Percentiles rank a stretch among this genome's conserved stretches.
These are phyloP conservation scores for Fusarium sp. DNA, from an alignment of 2,329 filamentous ascomycete genomes.

Conservation along the genomic window DNA sequence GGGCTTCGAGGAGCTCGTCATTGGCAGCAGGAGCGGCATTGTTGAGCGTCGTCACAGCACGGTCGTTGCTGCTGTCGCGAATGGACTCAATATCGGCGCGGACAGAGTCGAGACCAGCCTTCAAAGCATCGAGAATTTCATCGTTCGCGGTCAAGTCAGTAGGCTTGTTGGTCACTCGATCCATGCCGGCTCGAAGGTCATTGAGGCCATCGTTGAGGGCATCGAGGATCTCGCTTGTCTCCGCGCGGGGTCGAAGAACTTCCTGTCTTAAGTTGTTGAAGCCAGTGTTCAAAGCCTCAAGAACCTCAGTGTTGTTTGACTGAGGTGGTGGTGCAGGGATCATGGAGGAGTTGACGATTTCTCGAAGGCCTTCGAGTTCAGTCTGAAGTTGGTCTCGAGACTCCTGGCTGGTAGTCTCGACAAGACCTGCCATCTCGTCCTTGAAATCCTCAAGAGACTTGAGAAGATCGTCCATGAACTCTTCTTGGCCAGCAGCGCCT, in stretches of 20 bases:
- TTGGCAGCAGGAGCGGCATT: conserved; percentile 67
- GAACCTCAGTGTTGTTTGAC: conserved; percentile 70
- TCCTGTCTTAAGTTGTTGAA: conserved; percentile 81
- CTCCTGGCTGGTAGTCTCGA: conserved; percentile 59
- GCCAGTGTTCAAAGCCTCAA: conserved; percentile 76
- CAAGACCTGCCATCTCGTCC: conserved; percentile 73
- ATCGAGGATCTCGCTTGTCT: conserved; percentile 89
- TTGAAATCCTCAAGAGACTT: conserved; percentile 74
- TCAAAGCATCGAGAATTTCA: conserved; percentile 89
- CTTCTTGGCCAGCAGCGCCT: conserved; percentile 77
- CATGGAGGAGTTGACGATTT: conserved; percentile 77
- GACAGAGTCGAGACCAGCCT: conserved; percentile 80
- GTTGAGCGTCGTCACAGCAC: conserved; percentile 58
- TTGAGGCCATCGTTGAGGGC: conserved; percentile 89
- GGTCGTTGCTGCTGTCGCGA: conserved; percentile 66
- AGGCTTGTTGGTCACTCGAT: conserved; percentile 81
- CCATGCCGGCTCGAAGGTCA: conserved; percentile 80
- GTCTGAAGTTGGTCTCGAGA: conserved; percentile 76
- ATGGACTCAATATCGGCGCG: conserved; percentile 82
- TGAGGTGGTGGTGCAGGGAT: conserved; percentile 63
- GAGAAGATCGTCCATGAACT: conserved; percentile 77
- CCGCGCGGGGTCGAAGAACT: conserved; percentile 72
- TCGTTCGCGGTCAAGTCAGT: conserved; percentile 85
- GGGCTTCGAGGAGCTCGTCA: conserved; percentile 87
- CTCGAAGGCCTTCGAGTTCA: conserved; percentile 84